Base-by-base conservation (phyloP, 306 rosid species). In the Gastrolobium bilobum region DNA sequence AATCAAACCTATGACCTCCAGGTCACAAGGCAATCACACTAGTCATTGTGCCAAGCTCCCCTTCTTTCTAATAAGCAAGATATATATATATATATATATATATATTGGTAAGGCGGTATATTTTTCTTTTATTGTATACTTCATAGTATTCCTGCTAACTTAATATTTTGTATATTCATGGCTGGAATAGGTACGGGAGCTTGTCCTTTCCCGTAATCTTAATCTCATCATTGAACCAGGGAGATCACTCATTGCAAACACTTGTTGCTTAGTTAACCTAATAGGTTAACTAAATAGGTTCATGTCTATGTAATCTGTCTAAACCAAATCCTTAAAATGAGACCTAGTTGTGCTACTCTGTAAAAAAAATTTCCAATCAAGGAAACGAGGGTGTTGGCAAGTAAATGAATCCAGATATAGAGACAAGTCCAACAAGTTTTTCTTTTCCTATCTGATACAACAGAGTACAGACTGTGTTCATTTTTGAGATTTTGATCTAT, bases 201-300 rank as follows among this genome's bases (percentile, higher is more conserved):
- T 92, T 75, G 98, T 95, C 74, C 89, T 87, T 50, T 86, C 98
- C 9, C 92, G 91, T 74, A 84, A 77, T 83, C 96, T 95, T 65
- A 93, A 87, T 63, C 99, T 95, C 82, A 92, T 95, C 81, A 93
- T 95, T 66, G 99, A 95, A 83, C 99, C 99, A 2, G 99, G 98
- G 72, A 93, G 99, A 81, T 95, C 99, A 48, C 94, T 95, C 44
- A 91, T 95, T 50, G 99, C 98, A 56, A 93, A 95, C 80, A 90
- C 99, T 6, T 91, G 97, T 81, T 93, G 97, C 82, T 83, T 95
- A 64, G 99, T 95, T 68, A 95, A 88, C 81, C 91, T n/a, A n/a
- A n/a, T n/a, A n/a, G n/a, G n/a, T n/a, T n/a, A n/a, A n/a, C n/a
- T n/a, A n/a, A n/a, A 29, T 51, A 83, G 39, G 77, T 51, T 39